Evolutionary conservation across 2,329 filamentous ascomycete species (phyloP).

Genomic region (Neopestalotiopsis rosae): DNA sequence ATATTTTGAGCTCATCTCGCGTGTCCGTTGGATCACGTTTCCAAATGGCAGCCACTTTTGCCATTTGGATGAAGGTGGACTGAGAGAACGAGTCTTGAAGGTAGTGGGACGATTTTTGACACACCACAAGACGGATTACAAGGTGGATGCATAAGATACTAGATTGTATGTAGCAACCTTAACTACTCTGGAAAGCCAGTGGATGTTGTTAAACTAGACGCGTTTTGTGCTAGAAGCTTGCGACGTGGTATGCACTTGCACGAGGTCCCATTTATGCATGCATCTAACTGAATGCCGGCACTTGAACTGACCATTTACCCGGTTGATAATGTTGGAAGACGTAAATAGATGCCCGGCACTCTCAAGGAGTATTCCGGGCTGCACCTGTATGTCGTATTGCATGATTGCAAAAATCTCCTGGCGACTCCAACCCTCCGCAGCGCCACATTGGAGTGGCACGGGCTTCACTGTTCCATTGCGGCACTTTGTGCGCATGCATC

Average conservation of each 20-base stretch:
- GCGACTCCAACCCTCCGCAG: neutral
- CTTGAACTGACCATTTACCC: neutral
- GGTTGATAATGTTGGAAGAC: neutral
- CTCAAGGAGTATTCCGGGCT: neutral
- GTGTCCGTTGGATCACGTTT: slow-evolving; percentile 30
- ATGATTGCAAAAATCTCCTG: neutral
- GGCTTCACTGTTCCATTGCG: neutral
- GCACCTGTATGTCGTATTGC: neutral
- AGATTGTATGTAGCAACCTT: neutral
- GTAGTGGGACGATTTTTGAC: neutral
- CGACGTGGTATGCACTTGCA: too few relatives aligned
- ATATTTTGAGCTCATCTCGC: slow-evolving; percentile 30
- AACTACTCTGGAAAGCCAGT: neutral
- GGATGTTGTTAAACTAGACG: neutral
- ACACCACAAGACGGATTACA: neutral
- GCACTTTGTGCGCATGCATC: neutral
- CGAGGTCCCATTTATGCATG: too few relatives aligned
- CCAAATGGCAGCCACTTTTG: slow-evolving; percentile 28
- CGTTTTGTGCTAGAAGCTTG: too few relatives aligned
- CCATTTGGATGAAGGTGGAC: neutral
- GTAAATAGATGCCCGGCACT: neutral
- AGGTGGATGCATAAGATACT: neutral
- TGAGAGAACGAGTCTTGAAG: neutral
- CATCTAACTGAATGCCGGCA: too few relatives aligned
- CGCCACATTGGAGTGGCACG: neutral